Base-by-base conservation (phyloP, 2,329 filamentous ascomycete species). In the Lasiodiplodia hormozganensis region DNA sequence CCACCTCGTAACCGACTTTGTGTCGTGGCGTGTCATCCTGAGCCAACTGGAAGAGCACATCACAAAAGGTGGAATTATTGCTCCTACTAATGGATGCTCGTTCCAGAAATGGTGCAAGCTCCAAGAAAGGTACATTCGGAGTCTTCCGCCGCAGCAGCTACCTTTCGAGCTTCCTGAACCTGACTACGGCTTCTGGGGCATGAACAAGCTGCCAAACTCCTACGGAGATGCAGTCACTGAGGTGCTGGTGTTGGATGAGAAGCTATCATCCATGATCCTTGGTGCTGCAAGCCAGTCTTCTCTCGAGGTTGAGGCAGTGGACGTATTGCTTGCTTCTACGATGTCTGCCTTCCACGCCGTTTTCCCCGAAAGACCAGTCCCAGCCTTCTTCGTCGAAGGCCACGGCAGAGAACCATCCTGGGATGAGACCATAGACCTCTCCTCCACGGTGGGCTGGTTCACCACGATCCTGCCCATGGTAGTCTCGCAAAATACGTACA, bases 21-120 rank as follows among this genome's bases (percentile, higher is more conserved):
- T 81, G 3, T 81, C 78, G 0, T 81, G 79, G 79, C 76, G 79
- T 12, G 73, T 81, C 23, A 73, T 81, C n/a, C 70, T 81, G 1
- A 74, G 78, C 57, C 77, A 81, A 52, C 64, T 81, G 6, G 77
- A 81, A 57, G 76, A 75, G 25, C 65, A 79, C 11, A 70, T 79
- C 4, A 12, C 40, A 14, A 74, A 71, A 34, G 31, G 31, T 54
- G 74, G 75, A 43, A 65, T 69, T 36, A 72, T 69, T 10, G 72
- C 74, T n/a, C 70, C 71, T 28, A 70, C 75, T 62, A 76, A 76
- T 43, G 75, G 74, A 38, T 68, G 79, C 34, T 74, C 79, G 3
- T 82, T 80, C 69, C 77, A 81, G 69, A 65, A 70, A 6, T 82
- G 80, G 80, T 68, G 73, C 53, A 72, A 75, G 54, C 72, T 77